phyloP scores from a whole-genome alignment of 257 asterid genomes.

The Solanum pinnatisectum region DNA sequence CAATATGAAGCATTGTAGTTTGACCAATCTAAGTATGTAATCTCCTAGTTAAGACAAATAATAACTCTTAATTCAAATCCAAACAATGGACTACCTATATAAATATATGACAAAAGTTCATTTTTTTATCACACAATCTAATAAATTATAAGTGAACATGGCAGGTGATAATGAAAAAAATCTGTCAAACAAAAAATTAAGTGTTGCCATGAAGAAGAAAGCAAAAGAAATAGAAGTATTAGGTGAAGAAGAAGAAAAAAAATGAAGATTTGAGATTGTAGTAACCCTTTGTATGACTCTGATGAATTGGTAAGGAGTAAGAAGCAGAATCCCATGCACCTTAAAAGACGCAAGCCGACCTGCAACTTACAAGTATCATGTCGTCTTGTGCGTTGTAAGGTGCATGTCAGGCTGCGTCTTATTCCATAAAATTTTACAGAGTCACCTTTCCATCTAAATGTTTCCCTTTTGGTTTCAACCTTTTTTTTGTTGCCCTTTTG shows the following conservation, averaged over 20 bases:
- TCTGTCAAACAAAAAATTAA: background rate
- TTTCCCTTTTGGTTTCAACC: background rate
- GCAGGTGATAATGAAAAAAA: background rate
- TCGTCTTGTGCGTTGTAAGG: background rate
- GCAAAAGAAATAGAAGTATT: constrained; percentile 1
- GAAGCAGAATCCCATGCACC: background rate
- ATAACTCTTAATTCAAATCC: background rate
- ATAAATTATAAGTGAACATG: background rate
- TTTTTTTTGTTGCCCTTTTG: background rate
- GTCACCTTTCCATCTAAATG: background rate
- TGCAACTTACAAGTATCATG: background rate
- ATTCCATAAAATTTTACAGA: background rate
- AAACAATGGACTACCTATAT: background rate
- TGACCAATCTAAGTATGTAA: background rate
- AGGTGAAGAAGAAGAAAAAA: background rate
- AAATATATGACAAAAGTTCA: background rate
- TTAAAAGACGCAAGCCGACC: background rate
- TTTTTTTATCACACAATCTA: background rate
- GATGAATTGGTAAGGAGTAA: constrained; percentile 24
- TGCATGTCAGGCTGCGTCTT: background rate
- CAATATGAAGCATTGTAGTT: background rate
- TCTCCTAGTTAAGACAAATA: background rate
- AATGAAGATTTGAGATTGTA: constrained; percentile 50
- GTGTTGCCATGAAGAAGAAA: background rate
- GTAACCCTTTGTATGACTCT: constrained; percentile 65